Evolutionary conservation across 495 filamentous ascomycete genomes (phyloP), one percentile per base, ranked within the genome.

Genomic region (Annulohypoxylon nitens): DNA sequence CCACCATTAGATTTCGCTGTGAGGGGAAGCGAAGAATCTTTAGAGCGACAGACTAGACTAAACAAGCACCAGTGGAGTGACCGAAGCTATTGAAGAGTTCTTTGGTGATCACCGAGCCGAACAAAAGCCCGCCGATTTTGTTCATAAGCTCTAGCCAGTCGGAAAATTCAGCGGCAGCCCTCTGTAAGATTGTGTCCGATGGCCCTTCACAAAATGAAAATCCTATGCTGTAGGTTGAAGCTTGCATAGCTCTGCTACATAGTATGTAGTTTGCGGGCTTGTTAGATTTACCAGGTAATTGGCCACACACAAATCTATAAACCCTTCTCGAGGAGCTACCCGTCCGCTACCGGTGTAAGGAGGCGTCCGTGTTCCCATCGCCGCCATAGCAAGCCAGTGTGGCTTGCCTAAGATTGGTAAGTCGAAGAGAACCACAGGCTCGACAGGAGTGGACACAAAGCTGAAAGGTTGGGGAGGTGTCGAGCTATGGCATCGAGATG

Each of bases 41-140:
- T 70, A 71, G 67, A 37, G 61, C 63, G 69, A 74, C 61, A 66
- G 68, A 69, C 67, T 59, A 67, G 62, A 53, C 68, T 71, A 73
- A 64, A 65, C 58, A 69, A 70, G 66, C 69, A 74, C 76, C 71
- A 66, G 71, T 69, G 55, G 71, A 67, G 74, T 68, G 63, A 64
- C 68, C 72, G 68, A 74, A 67, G 58, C 61, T 64, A 51, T 54
- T 55, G 45, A 54, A 71, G 36, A 61, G 48, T 58, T 39, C 48
- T 54, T 55, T 59, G 26, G 43, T 68, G 41, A 72, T 72, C 39
- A 63, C 70, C 59, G 70, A 67, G 64, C 70, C 70, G 70, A 63
- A 26, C 51, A 64, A 59, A 64, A 37, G 30, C 18, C 59, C 51
- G 33, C 14, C 30, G 26, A 36, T 60, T 59, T 16, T 59, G 64